These are phyloP conservation scores for Phialemoniopsis sp. DNA, from an alignment of 2,329 filamentous ascomycete species.

Conservation along the genomic window DNA sequence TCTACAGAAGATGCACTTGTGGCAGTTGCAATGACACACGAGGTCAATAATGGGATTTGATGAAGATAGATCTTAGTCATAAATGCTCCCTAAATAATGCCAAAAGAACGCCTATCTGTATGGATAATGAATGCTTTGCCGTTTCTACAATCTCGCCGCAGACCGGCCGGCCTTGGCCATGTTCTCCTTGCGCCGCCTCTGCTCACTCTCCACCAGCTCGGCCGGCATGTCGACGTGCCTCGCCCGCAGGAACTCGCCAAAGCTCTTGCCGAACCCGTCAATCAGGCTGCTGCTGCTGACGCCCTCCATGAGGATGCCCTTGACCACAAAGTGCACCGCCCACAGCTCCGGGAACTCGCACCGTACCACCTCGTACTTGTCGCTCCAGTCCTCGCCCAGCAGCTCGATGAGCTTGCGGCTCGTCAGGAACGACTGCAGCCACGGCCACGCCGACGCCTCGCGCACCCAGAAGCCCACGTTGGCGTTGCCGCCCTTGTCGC, in stretches of 20 bases:
- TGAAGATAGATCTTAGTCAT: too few relatives aligned
- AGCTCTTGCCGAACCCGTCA: conserved; percentile 47
- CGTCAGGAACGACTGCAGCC: conserved; percentile 31
- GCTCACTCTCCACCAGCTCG: conserved; percentile 15
- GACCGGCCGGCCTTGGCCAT: neutral
- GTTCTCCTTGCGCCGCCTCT: conserved; percentile 7
- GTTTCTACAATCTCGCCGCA: conserved; percentile 1
- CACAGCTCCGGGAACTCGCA: conserved; percentile 37
- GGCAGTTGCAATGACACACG: too few relatives aligned
- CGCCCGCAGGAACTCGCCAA: conserved; percentile 41
- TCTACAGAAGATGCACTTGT: too few relatives aligned
- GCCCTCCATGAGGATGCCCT: conserved; percentile 34
- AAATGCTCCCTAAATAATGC: too few relatives aligned
- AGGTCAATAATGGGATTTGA: too few relatives aligned
- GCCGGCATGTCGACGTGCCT: conserved; percentile 20
- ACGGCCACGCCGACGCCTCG: conserved; percentile 31
- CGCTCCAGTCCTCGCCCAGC: conserved; percentile 37
- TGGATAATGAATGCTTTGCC: too few relatives aligned
- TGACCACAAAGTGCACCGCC: conserved; percentile 23
- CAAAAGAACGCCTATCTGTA: too few relatives aligned
- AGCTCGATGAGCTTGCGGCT: conserved; percentile 27
- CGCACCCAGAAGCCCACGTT: conserved; percentile 30
- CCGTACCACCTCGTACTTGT: conserved; percentile 32
- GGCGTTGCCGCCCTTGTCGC: conserved; percentile 27
- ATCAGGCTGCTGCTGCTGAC: conserved; percentile 42